Evolutionary conservation across 2,329 filamentous ascomycete genomes (phyloP).

Genomic region (Leptographium lundbergii): DNA sequence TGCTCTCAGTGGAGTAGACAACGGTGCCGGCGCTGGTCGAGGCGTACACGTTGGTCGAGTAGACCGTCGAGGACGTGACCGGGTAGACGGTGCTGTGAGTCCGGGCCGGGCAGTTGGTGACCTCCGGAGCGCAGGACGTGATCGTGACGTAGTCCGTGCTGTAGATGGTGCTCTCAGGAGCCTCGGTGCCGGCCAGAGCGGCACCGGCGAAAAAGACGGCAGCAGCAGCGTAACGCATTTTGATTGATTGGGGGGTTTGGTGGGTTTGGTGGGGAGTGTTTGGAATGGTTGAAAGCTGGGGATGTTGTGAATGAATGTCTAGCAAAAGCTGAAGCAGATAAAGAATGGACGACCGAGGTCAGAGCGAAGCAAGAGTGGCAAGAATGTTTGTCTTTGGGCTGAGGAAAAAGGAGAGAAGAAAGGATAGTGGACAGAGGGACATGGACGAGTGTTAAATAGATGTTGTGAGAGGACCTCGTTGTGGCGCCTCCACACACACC

Average conservation of each 20-base stretch:
- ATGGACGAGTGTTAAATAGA: constrained; percentile 22
- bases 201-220: constrained; percentile 37
- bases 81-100: constrained; percentile 18
- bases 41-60: constrained; percentile 45
- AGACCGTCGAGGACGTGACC: constrained; percentile 35
- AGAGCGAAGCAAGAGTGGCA: constrained; percentile 18
- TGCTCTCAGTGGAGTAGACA: constrained; percentile 23
- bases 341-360: constrained; percentile 31
- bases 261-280: constrained; percentile 6
- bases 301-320: constrained; percentile 13
- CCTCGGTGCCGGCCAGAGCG: constrained; percentile 21
- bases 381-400: constrained; percentile 20
- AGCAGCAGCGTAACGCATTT: constrained; percentile 49
- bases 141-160: constrained; percentile 46
- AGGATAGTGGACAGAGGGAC: constrained; percentile 10
- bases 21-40: constrained; percentile 39
- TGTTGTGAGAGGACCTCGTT: neutral
- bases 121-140: constrained; percentile 43
- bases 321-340: constrained; percentile 10
- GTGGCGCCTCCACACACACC: neutral
- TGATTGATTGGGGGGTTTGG: constrained; percentile 24
- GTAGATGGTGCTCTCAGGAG: constrained; percentile 34
- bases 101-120: constrained; percentile 36
- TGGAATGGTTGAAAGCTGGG: constrained; percentile 3
- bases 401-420: constrained; percentile 17